Evolutionary conservation across 305 asterid species (phyloP).

Genomic region (Rubia balearica): DNA sequence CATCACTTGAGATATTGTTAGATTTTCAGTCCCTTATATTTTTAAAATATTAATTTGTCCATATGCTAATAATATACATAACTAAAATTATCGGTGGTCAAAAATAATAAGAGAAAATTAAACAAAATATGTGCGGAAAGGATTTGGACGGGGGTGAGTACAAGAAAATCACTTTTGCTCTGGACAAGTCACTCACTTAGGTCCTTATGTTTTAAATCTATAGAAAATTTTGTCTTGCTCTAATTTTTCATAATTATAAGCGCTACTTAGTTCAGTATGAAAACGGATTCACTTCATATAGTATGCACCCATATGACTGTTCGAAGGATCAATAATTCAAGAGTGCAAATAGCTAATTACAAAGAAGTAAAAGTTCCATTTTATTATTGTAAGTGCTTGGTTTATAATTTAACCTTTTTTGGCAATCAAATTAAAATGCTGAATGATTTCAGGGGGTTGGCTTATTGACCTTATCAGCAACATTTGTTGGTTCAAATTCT

Average conservation of each 20-base stretch:
- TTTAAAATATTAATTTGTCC: too few relatives aligned
- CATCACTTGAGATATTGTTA: too few relatives aligned
- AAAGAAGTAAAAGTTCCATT: neutral
- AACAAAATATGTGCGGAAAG: too few relatives aligned
- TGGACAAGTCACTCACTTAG: neutral
- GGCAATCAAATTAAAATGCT: neutral
- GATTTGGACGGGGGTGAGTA: too few relatives aligned
- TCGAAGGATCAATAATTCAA: neutral
- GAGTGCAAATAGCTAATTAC: neutral
- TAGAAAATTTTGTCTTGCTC: neutral
- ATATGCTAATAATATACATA: too few relatives aligned
- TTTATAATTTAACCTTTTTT: too few relatives aligned
- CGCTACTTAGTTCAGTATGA: neutral
- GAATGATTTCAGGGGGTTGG: slow-evolving; percentile 16
- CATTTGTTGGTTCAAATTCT: neutral
- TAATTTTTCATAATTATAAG: neutral
- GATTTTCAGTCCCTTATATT: too few relatives aligned
- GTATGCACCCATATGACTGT: neutral
- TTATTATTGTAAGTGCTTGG: neutral
- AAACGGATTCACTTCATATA: neutral
- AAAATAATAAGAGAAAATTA: too few relatives aligned
- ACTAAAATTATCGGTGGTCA: too few relatives aligned
- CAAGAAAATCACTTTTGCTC: too few relatives aligned
- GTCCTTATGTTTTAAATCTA: neutral
- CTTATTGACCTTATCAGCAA: slow-evolving; percentile 17